phyloP scores from a whole-genome alignment of 2,329 filamentous ascomycete genomes.

The Tolypocladium pustulatum region DNA sequence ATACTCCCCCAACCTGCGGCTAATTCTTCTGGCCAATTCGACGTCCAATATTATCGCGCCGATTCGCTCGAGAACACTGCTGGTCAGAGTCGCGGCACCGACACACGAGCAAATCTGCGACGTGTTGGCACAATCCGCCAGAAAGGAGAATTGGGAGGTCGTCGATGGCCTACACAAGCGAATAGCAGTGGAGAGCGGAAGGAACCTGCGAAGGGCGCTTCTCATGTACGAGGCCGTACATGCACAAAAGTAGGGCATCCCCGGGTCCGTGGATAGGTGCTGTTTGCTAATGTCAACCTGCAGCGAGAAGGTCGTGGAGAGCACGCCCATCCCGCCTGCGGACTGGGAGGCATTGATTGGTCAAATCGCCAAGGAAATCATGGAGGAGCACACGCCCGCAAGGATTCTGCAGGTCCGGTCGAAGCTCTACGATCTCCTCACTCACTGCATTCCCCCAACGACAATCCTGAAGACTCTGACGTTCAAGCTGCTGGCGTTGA shows the following conservation, averaged over 20 bases:
- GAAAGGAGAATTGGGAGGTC: slow-evolving; percentile 75
- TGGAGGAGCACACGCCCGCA: slow-evolving; percentile 84
- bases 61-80: slow-evolving; percentile 80
- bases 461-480: slow-evolving; percentile 91
- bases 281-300: slow-evolving; percentile 15
- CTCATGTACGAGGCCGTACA: slow-evolving; percentile 97
- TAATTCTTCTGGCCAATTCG: slow-evolving; percentile 90
- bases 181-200: slow-evolving; percentile 81
- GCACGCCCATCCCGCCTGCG: slow-evolving; percentile 81
- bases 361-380: slow-evolving; percentile 85
- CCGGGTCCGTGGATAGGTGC: background rate
- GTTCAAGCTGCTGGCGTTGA: slow-evolving; percentile 79
- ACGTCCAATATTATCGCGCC: slow-evolving; percentile 99
- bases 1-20: slow-evolving; percentile 85
- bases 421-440: slow-evolving; percentile 93
- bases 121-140: slow-evolving; percentile 59
- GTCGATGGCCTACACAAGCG: slow-evolving; percentile 66
- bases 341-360: slow-evolving; percentile 93
- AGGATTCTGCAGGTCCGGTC: slow-evolving; percentile 79
- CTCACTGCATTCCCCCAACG: slow-evolving; percentile 92
- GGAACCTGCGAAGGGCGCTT: slow-evolving; percentile 80
- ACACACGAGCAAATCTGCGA: slow-evolving; percentile 74
- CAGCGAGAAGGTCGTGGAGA: slow-evolving; percentile 83
- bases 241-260: slow-evolving; percentile 72
- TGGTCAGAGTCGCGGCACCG: slow-evolving; percentile 86